These are phyloP conservation scores for Chaetothyriales sp. DNA, from an alignment of 2,329 filamentous ascomycete species.

Conservation along the genomic window DNA sequence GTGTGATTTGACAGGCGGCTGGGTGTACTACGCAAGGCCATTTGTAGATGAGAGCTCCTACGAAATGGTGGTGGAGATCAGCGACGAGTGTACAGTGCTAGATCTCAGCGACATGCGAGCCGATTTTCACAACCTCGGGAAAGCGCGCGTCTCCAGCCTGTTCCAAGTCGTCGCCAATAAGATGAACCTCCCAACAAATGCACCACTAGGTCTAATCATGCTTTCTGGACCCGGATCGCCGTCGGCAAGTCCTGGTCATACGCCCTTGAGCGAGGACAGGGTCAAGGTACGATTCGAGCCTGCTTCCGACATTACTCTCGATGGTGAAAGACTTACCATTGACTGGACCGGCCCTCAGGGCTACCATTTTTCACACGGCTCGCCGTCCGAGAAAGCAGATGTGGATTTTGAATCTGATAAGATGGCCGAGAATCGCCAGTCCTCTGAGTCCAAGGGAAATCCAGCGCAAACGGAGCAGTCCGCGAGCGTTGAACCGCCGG, in stretches of 20 bases:
- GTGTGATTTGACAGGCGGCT: conserved; percentile 29
- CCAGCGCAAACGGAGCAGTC: conserved; percentile 6
- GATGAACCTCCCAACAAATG: conserved; percentile 49
- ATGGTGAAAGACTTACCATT: conserved; percentile 24
- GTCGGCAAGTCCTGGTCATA: conserved; percentile 54
- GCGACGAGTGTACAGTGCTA: conserved; percentile 47
- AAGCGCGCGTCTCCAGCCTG: conserved; percentile 56
- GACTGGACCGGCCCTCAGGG: conserved; percentile 12
- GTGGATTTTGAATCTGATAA: not conserved
- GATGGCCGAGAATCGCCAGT: not conserved
- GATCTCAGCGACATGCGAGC: conserved; percentile 43
- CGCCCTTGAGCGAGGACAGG: conserved; percentile 54
- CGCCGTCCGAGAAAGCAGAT: conserved; percentile 5
- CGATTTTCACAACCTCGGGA: conserved; percentile 60
- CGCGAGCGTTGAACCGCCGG: not conserved
- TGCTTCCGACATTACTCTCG: conserved; percentile 29
- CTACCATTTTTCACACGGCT: conserved; percentile 10
- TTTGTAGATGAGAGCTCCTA: conserved; percentile 63
- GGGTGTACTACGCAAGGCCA: conserved; percentile 69
- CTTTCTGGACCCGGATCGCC: conserved; percentile 43
- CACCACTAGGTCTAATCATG: conserved; percentile 54
- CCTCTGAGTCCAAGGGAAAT: conserved; percentile 12
- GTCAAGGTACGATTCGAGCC: conserved; percentile 51
- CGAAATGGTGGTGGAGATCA: conserved; percentile 70
- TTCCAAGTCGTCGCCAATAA: conserved; percentile 73